phyloP scores from a whole-genome alignment of 2,329 filamentous ascomycete species.

The Fusarium sp. region DNA sequence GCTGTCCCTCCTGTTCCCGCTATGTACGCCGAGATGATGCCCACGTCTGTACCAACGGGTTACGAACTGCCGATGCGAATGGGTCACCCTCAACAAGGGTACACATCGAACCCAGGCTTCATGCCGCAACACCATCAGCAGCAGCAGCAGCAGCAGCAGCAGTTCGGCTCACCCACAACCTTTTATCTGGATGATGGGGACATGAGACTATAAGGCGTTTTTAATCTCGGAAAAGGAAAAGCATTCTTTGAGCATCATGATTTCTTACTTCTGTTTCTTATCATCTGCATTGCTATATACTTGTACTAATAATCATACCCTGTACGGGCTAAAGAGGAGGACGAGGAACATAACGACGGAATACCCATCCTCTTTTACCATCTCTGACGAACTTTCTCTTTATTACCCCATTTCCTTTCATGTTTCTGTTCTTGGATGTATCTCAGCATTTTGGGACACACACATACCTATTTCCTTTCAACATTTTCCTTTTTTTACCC shows the following conservation, averaged over 20 bases:
- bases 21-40: slow-evolving; percentile 52
- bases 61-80: slow-evolving; percentile 52
- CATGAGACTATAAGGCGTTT: slow-evolving; percentile 49
- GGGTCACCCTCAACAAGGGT: slow-evolving; percentile 43
- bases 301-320: slow-evolving; percentile 48
- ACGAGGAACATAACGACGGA: slow-evolving; percentile 47
- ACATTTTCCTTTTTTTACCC: slow-evolving; percentile 14
- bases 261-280: slow-evolving; percentile 26
- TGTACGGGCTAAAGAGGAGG: slow-evolving; percentile 39
- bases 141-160: slow-evolving; percentile 49
- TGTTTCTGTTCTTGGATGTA: slow-evolving; percentile 20
- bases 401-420: slow-evolving; percentile 28
- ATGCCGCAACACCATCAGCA: slow-evolving; percentile 48
- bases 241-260: slow-evolving; percentile 40
- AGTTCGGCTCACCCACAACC: slow-evolving; percentile 49
- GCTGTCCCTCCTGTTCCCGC: slow-evolving; percentile 49
- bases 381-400: slow-evolving; percentile 41
- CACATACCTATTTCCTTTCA: slow-evolving; percentile 33
- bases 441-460: slow-evolving; percentile 25
- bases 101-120: slow-evolving; percentile 47
- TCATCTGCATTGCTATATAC: slow-evolving; percentile 30
- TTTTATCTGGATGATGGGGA: slow-evolving; percentile 51
- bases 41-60: slow-evolving; percentile 49
- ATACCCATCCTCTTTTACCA: slow-evolving; percentile 42
- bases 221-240: slow-evolving; percentile 39